Evolutionary conservation across 305 asterid species (phyloP).

Genomic region (Plantago coronopus): DNA sequence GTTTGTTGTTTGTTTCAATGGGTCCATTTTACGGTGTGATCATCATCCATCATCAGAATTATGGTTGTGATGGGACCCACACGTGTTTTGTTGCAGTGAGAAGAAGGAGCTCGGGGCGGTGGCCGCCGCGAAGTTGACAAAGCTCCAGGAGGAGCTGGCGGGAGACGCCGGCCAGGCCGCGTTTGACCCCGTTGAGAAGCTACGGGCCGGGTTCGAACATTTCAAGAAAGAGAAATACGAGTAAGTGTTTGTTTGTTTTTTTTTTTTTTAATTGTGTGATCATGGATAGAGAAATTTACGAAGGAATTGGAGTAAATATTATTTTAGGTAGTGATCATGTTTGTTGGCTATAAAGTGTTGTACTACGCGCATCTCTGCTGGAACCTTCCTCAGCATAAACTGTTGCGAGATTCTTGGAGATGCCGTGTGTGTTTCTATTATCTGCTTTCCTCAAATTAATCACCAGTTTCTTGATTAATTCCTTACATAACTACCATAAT

Average conservation of each 20-base stretch:
- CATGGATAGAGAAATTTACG: no score
- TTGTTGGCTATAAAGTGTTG: conserved; percentile 15
- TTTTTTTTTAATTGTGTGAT: background rate
- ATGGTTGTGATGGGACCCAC: conserved; percentile 23
- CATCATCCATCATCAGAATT: no score
- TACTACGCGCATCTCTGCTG: conserved; percentile 25
- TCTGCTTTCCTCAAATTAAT: background rate
- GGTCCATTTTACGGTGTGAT: conserved; percentile 18
- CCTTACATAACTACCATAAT: background rate
- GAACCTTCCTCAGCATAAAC: conserved; percentile 17
- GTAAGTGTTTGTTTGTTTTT: conserved; percentile 34
- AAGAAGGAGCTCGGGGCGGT: conserved; percentile 52
- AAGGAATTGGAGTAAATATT: background rate
- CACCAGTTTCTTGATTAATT: conserved; percentile 4
- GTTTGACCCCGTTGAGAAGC: conserved; percentile 51
- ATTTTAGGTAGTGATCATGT: no score
- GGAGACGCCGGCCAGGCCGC: conserved; percentile 26
- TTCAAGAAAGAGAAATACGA: conserved; percentile 73
- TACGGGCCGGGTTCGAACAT: conserved; percentile 60
- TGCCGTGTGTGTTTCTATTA: conserved; percentile 21
- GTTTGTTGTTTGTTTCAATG: conserved; percentile 10
- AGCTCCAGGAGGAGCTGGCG: conserved; percentile 56
- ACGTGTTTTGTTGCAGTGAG: conserved; percentile 36
- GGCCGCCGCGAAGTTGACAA: conserved; percentile 60
- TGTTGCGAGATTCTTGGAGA: conserved; percentile 47